A percentile compares a stretch with the other conserved stretches of the same genome.
phyloP scores from a whole-genome alignment of 192 early-diverging fungal species.

The Entomortierella lignicola region DNA sequence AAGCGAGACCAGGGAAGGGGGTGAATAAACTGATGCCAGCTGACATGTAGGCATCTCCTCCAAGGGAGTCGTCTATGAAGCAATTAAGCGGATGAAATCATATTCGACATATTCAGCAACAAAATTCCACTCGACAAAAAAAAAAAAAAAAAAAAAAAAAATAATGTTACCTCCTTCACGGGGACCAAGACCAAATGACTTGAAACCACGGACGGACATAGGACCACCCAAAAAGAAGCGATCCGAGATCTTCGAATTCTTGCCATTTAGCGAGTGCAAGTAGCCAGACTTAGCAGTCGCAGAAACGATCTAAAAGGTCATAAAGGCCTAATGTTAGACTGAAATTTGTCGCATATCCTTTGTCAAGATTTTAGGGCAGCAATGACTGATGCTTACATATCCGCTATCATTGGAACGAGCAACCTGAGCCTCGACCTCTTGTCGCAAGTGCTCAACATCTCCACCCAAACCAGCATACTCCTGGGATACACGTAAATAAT shows the following conservation, averaged over 20 bases:
- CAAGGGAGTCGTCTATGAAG: constrained; percentile 75
- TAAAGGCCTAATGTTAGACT: not conserved
- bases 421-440: constrained; percentile 76
- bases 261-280: constrained; percentile 68
- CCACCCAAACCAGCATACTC: constrained; percentile 90
- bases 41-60: constrained; percentile 89
- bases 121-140: not conserved
- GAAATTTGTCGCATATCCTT: not conserved
- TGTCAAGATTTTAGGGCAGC: not conserved
- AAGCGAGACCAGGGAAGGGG: constrained; percentile 77
- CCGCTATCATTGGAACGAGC: constrained; percentile 63
- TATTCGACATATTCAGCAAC: not conserved
- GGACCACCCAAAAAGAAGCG: constrained; percentile 92
- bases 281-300: constrained; percentile 68
- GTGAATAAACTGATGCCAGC: constrained; percentile 84
- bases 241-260: constrained; percentile 78
- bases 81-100: not conserved
- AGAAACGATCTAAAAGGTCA: constrained; percentile 49
- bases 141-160: not conserved
- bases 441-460: constrained; percentile 80
- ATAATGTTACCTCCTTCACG: constrained; percentile 73
- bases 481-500: constrained; percentile 57
- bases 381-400: constrained; percentile 66
- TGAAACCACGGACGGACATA: constrained; percentile 88
- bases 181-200: constrained; percentile 88